Conservation (phyloP, 805 yeast genomes). For the Suhomyces sp. region DNA sequence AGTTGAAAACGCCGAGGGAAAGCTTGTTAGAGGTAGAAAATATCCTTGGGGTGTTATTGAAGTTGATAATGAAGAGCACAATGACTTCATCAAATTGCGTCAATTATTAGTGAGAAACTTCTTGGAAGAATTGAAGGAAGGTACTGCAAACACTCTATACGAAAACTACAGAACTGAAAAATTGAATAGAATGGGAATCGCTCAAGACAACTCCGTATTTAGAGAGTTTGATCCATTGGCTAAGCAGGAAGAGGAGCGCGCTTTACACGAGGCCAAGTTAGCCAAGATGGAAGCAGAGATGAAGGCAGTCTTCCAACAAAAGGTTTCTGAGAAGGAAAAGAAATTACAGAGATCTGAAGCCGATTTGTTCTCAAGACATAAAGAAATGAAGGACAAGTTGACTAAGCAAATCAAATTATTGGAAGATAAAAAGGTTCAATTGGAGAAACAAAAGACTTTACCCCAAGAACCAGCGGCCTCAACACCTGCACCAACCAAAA, state of each 20-base stretch:
- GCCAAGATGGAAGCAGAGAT: constrained; percentile 94
- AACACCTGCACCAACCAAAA: constrained; percentile 49
- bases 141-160: constrained; percentile 70
- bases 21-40: constrained; percentile 81
- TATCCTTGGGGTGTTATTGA: constrained; percentile 98
- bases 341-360: constrained; percentile 95
- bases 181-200: constrained; percentile 76
- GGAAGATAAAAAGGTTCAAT: constrained; percentile 84
- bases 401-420: constrained; percentile 82
- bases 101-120: constrained; percentile 85
- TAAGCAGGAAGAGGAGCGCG: constrained; percentile 91
- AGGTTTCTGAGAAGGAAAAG: constrained; percentile 95
- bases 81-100: constrained; percentile 86
- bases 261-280: constrained; percentile 88
- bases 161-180: constrained; percentile 89
- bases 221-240: constrained; percentile 90
- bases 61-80: constrained; percentile 90
- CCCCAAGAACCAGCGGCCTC: constrained; percentile 50
- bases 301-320: constrained; percentile 94
- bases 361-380: constrained; percentile 90
- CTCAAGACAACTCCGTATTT: constrained; percentile 91
- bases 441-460: constrained; percentile 59
- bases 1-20: constrained; percentile 70
- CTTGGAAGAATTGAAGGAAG: constrained; percentile 90
- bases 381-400: constrained; percentile 94